Evolutionary conservation across 2,329 filamentous ascomycete species (phyloP), one percentile per base, ranked within the genome.

Genomic region (Diaporthe sp.): DNA sequence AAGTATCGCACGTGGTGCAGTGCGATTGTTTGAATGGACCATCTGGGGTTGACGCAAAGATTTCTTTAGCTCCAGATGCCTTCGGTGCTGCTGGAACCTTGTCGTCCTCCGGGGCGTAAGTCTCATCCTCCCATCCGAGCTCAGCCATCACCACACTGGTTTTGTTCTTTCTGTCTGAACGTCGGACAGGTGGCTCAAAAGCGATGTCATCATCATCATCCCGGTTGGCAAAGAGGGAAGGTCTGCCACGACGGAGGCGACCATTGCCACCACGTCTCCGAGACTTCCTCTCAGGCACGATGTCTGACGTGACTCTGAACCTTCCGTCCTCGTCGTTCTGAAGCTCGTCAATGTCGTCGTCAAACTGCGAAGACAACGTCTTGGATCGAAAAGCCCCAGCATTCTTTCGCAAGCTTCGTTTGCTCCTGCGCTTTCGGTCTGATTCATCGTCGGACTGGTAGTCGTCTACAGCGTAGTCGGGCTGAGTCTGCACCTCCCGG

Each of bases 11-110:
- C 10, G 86, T 86, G 55, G 90, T 86, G 63, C 89, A 90, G 83
- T 99, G 97, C 15, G 90, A 89, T 31, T 88, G 85, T 72, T 89
- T 89, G 83, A 99, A 99, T 3, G 88, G 85, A 53, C 93, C 90
- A 20, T 92, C 88, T 5, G 87, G 85, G 1, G 95, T 81, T 0
- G 88, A 87, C 74, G 91, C 88, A 81, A 98, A 98, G 8, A 90
- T 83, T 82, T 98, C 97, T 78, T 91, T 93, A 34, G 95, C 90
- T 20, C 92, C 91, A 17, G 90, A 85, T 57, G 91, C 85, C 83
- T 92, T 92, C 1, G 90, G 87, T 15, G 86, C 85, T 22, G 80
- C 84, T 0, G 82, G 80, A 0, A 85, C 79, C 71, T 84, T 87
- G 37, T 88, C 86, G 2, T 90, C 89, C 0, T 87, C 85, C 13